A percentile compares a stretch with the other conserved stretches of the same genome.
Conservation (phyloP, 768 basidiomycete species). For the Asterophora parasitica region DNA sequence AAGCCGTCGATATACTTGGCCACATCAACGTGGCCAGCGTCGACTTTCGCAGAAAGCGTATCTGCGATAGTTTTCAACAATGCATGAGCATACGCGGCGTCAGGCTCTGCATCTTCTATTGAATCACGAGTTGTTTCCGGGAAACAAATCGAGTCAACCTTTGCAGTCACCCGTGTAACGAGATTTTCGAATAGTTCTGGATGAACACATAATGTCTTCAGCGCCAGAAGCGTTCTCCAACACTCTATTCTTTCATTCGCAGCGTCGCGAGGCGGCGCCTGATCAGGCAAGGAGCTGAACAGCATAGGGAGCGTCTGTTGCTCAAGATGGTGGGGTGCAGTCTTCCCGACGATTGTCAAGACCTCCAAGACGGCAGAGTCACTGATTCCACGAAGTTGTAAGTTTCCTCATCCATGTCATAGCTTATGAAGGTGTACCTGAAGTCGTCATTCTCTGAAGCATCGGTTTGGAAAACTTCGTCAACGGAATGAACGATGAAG, state of each 20-base stretch:
- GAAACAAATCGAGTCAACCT: constrained; percentile 67
- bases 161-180: constrained; percentile 69
- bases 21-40: constrained; percentile 62
- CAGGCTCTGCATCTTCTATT: constrained; percentile 46
- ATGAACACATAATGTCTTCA: constrained; percentile 69
- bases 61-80: constrained; percentile 67
- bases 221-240: constrained; percentile 62
- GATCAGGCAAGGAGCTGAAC: constrained; percentile 69
- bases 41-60: constrained; percentile 46
- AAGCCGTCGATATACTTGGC: constrained; percentile 76
- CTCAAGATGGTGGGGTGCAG: constrained; percentile 61
- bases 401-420: background rate
- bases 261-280: constrained; percentile 51
- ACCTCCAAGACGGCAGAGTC: constrained; percentile 51
- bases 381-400: constrained; percentile 30
- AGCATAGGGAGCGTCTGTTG: constrained; percentile 77
- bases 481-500: constrained; percentile 72
- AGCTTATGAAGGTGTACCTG: constrained; percentile 32
- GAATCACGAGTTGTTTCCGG: constrained; percentile 16
- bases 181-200: constrained; percentile 81
- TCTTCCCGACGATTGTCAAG: constrained; percentile 54
- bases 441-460: constrained; percentile 49
- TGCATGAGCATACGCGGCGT: constrained; percentile 83
- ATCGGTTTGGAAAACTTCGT: constrained; percentile 59
- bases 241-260: constrained; percentile 53